Conservation (phyloP, 2,329 filamentous ascomycete species). For the Rutstroemia sp. region DNA sequence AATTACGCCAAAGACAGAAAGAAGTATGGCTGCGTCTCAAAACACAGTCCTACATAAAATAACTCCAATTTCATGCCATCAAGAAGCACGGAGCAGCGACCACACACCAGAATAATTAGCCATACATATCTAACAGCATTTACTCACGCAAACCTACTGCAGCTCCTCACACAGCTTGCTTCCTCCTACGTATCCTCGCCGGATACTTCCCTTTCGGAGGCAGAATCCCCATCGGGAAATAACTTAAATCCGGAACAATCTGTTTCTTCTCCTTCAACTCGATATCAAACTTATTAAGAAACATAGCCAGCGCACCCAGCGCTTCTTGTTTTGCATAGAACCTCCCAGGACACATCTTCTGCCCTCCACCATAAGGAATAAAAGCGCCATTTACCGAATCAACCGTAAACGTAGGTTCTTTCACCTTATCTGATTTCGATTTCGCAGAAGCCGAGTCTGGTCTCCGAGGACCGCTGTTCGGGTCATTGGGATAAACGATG, state of each 20-base stretch:
- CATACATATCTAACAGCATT: no score
- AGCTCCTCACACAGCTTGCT: not conserved
- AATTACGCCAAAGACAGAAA: no score
- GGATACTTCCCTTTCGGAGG: constrained; percentile 15
- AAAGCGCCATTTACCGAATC: constrained; percentile 28
- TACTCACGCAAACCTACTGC: no score
- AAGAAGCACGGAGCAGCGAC: no score
- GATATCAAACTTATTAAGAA: constrained; percentile 29
- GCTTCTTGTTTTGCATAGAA: constrained; percentile 33
- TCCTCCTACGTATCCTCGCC: constrained; percentile 15
- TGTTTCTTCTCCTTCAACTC: constrained; percentile 16
- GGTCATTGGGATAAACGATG: constrained; percentile 26
- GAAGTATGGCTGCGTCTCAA: no score
- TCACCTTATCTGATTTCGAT: not conserved
- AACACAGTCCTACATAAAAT: no score
- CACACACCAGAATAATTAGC: no score
- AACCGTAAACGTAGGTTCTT: constrained; percentile 20
- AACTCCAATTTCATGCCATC: no score
- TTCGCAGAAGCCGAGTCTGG: not conserved
- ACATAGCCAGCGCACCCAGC: constrained; percentile 27
- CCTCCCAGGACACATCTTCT: constrained; percentile 31
- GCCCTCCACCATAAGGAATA: constrained; percentile 32
- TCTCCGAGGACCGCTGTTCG: constrained; percentile 23
- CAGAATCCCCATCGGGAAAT: constrained; percentile 19
- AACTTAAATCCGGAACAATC: constrained; percentile 12